Evolutionary conservation across 768 basidiomycete species (phyloP).

Genomic region (Lyophyllum decastes): DNA sequence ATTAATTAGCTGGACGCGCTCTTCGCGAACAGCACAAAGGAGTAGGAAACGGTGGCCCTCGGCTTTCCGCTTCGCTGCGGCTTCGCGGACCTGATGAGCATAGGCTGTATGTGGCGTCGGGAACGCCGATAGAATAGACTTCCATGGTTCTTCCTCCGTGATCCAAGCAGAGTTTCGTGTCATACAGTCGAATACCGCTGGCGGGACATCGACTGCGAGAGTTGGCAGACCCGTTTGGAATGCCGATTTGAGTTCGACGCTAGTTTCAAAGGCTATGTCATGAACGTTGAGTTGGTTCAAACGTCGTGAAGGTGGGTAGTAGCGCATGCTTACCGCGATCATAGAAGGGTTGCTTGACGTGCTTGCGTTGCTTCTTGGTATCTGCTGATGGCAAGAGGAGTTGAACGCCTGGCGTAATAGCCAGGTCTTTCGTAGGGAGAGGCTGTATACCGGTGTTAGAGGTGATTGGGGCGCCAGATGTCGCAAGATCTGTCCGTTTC

Average conservation of each 20-base stretch:
- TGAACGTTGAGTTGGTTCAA: background rate
- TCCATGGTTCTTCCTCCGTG: constrained; percentile 77
- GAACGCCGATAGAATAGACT: constrained; percentile 53
- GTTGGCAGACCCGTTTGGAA: constrained; percentile 63
- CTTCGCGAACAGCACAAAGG: constrained; percentile 69
- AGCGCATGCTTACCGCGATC: constrained; percentile 55
- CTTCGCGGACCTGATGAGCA: constrained; percentile 68
- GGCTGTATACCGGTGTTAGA: constrained; percentile 37
- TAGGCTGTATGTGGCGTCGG: constrained; percentile 61
- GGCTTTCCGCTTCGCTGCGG: constrained; percentile 56
- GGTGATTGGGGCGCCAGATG: constrained; percentile 54
- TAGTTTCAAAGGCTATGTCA: constrained; percentile 63
- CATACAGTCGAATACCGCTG: constrained; percentile 63
- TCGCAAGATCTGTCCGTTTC: constrained; percentile 68
- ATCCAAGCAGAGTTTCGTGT: constrained; percentile 62
- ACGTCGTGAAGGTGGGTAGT: background rate
- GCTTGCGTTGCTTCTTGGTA: constrained; percentile 73
- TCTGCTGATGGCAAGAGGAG: constrained; percentile 71
- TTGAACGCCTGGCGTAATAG: constrained; percentile 50
- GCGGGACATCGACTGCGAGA: constrained; percentile 71
- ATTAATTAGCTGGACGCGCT: constrained; percentile 62
- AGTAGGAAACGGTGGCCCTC: constrained; percentile 67
- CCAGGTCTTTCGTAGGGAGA: constrained; percentile 40
- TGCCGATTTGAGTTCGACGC: constrained; percentile 56
- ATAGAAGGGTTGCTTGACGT: constrained; percentile 65